Evolutionary conservation across 2,329 filamentous ascomycete species (phyloP), one percentile per base, ranked within the genome.

Genomic region (Cryphonectria nitschkei): DNA sequence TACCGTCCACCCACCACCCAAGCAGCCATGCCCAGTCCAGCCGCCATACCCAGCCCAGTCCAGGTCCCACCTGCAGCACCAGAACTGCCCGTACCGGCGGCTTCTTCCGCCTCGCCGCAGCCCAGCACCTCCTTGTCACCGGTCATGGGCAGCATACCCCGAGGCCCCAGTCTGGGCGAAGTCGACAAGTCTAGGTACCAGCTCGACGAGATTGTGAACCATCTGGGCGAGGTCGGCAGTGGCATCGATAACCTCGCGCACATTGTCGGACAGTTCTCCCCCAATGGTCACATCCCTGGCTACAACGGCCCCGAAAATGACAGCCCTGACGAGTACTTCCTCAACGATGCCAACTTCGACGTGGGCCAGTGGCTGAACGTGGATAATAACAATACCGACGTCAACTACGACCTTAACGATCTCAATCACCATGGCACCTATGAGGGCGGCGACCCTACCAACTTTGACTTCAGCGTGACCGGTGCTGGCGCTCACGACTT

Each of bases 111-210:
- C 1, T 80, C 82, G 3, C 84, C 86, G 1, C 87, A 87, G 0
- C 79, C 79, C 19, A 82, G 93, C 29, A 93, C 70, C 84, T 83
- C 94, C 22, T 86, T 98, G 9, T 90, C 92, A 8, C 94, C 94
- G 0, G 85, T 97, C 2, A 61, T 72, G 50, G 69, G 65, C 43
- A 39, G 19, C 16, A 43, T 50, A 32, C 37, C 67, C 32, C 61
- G 70, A 61, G 43, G 68, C 41, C 34, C 71, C 43, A 26, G 61
- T 52, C 9, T 63, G 26, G 65, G 65, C n/a, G 71, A 72, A 19
- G 43, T 63, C 46, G 58, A 37, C 56, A 32, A 62, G 39, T 29
- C 65, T 29, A 65, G 58, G 39, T 60, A 66, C 34, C 16, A 95
- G 91, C 76, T 97, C 50, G 92, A 93, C 1, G 93, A 93, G 5